A percentile compares a stretch with the other conserved stretches of the same genome.
phyloP scores from a whole-genome alignment of 2,329 filamentous ascomycete species.

The Trichoderma pleuroti region DNA sequence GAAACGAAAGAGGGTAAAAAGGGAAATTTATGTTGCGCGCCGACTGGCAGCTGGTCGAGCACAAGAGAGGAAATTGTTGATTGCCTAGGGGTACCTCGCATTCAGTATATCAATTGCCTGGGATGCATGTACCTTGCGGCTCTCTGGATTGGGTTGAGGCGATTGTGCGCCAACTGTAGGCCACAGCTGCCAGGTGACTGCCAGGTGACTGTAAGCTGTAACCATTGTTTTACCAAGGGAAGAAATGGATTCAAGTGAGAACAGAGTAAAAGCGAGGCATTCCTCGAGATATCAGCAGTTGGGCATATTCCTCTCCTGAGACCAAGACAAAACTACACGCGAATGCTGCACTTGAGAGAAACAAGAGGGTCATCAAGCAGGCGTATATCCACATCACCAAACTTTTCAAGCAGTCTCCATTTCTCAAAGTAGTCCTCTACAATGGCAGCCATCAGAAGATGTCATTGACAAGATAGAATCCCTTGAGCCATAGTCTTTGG shows the following conservation, averaged over 20 bases:
- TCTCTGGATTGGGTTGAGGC: not conserved
- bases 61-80: not conserved
- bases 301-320: too few species aligned
- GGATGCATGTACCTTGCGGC: not conserved
- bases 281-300: too few species aligned
- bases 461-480: not conserved
- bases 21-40: not conserved
- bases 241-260: too few species aligned
- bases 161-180: not conserved
- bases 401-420: not conserved
- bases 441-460: not conserved
- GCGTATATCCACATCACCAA: too few species aligned
- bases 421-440: fast-evolving
- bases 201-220: not conserved
- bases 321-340: too few species aligned
- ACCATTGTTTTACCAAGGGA: not conserved
- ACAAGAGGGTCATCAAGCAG: too few species aligned
- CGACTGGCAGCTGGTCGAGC: not conserved
- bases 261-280: too few species aligned
- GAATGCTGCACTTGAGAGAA: too few species aligned
- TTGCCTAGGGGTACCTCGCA: not conserved
- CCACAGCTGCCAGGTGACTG: not conserved
- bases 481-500: not conserved
- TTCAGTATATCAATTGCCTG: not conserved
- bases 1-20: not conserved